phyloP scores from a whole-genome alignment of 2,329 filamentous ascomycete genomes.

The Botrytis fragariae region DNA sequence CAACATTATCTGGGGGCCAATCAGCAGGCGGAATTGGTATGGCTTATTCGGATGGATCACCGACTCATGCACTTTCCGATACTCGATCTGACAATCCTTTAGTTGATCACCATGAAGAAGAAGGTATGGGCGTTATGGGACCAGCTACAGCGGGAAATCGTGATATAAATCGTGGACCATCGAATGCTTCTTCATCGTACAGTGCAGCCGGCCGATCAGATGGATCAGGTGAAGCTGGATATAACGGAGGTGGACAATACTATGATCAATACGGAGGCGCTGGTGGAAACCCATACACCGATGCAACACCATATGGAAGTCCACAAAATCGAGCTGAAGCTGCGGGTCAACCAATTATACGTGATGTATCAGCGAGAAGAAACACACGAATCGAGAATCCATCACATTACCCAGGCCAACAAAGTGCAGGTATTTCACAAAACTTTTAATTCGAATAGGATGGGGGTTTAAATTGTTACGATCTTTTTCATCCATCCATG shows the following conservation, averaged over 20 bases:
- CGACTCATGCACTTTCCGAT: constrained; percentile 63
- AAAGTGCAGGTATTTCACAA: constrained; percentile 92
- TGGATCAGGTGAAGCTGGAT: constrained; percentile 54
- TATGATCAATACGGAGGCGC: constrained; percentile 53
- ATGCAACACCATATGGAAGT: constrained; percentile 41
- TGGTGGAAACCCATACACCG: constrained; percentile 53
- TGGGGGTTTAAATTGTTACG: not conserved
- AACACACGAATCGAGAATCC: constrained; percentile 95
- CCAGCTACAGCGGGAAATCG: constrained; percentile 66
- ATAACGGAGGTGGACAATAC: constrained; percentile 48
- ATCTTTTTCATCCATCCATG: constrained; percentile 14
- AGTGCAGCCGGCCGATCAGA: constrained; percentile 77
- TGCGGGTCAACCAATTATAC: constrained; percentile 73
- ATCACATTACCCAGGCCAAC: constrained; percentile 75
- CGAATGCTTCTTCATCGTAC: constrained; percentile 95
- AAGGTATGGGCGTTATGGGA: constrained; percentile 80
- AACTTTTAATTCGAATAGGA: constrained; percentile 67
- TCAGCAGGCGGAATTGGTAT: constrained; percentile 53
- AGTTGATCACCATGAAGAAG: constrained; percentile 57
- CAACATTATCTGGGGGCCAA: constrained; percentile 75
- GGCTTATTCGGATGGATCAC: constrained; percentile 73
- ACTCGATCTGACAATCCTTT: constrained; percentile 67
- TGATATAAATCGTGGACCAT: constrained; percentile 83
- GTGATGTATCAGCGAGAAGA: constrained; percentile 85
- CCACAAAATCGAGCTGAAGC: constrained; percentile 44